These are phyloP conservation scores for Ramalina peruviana DNA, from an alignment of 495 filamentous ascomycete species.

Conservation along the genomic window DNA sequence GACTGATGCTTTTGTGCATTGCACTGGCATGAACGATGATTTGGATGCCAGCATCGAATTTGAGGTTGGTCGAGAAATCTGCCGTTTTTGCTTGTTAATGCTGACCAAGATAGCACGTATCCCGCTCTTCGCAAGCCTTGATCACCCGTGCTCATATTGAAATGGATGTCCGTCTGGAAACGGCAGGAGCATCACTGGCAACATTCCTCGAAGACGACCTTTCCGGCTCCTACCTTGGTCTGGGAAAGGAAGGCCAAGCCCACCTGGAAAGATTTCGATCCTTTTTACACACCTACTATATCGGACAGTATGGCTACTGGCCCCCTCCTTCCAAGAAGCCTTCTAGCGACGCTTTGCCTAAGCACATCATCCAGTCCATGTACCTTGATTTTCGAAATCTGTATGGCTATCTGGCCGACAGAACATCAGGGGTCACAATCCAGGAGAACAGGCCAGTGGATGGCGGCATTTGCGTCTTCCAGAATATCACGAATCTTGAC, in stretches of 20 bases:
- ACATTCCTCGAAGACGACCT: conserved; percentile 50
- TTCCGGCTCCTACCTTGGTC: conserved; percentile 37
- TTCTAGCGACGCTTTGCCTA: conserved; percentile 31
- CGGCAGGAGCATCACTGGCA: conserved; percentile 32
- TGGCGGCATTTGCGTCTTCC: conserved; percentile 46
- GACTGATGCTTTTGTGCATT: conserved; percentile 51
- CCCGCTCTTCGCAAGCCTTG: conserved; percentile 38
- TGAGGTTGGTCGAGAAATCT: conserved; percentile 26
- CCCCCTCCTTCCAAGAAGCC: conserved; percentile 33
- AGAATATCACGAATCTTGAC: conserved; percentile 46
- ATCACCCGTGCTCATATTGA: conserved; percentile 46
- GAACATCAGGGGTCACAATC: conserved; percentile 26
- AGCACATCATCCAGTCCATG: conserved; percentile 39
- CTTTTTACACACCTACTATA: conserved; percentile 45
- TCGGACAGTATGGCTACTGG: conserved; percentile 48
- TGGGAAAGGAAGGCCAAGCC: conserved; percentile 33
- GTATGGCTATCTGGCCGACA: conserved; percentile 48
- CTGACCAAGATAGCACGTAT: conserved; percentile 31
- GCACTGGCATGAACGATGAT: conserved; percentile 49
- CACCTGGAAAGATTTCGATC: conserved; percentile 52
- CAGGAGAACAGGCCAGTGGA: conserved; percentile 27
- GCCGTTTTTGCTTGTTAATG: neutral
- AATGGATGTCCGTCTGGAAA: conserved; percentile 44
- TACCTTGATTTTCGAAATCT: conserved; percentile 46
- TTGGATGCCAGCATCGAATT: conserved; percentile 38